Evolutionary conservation across 352 stramenopile species (phyloP).

Genomic region (Globisporangium ultimum): DNA sequence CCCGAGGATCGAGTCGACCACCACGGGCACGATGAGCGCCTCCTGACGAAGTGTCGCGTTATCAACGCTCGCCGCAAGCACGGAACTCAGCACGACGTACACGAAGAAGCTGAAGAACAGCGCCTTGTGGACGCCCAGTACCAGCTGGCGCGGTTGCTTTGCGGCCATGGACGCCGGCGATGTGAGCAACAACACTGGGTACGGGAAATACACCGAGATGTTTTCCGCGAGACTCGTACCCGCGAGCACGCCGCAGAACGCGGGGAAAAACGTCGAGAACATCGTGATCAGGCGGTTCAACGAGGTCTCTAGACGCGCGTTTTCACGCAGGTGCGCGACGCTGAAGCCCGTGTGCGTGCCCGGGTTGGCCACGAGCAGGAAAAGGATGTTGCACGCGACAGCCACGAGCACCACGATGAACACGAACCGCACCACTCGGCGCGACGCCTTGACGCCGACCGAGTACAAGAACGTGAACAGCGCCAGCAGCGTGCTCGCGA

Average conservation of each 20-base stretch:
- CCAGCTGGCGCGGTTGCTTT: conserved; percentile 25
- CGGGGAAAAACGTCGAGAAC: conserved; percentile 41
- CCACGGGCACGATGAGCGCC: conserved; percentile 32
- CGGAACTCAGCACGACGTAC: conserved; percentile 26
- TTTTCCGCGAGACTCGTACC: conserved; percentile 33
- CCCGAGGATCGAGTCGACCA: conserved; percentile 43
- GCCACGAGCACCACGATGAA: conserved; percentile 36
- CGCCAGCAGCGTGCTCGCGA: conserved; percentile 29
- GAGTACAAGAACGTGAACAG: conserved; percentile 15
- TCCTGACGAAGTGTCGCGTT: conserved; percentile 28
- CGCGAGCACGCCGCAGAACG: conserved; percentile 39
- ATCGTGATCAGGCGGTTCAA: conserved; percentile 22
- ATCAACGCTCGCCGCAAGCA: conserved; percentile 30
- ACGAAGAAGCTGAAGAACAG: conserved; percentile 31
- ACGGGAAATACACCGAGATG: conserved; percentile 16
- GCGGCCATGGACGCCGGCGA: conserved; percentile 10
- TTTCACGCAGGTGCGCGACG: conserved; percentile 20
- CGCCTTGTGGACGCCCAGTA: conserved; percentile 41
- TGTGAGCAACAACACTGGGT: conserved; percentile 6
- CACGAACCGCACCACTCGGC: conserved; percentile 24
- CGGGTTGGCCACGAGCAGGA: conserved; percentile 25
- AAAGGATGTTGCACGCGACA: conserved; percentile 30
- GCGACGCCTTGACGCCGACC: conserved; percentile 16
- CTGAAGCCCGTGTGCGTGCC: conserved; percentile 29
- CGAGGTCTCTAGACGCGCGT: conserved; percentile 14